These are phyloP conservation scores for Monilinia laxa DNA, from an alignment of 2,329 filamentous ascomycete species.

Conservation along the genomic window DNA sequence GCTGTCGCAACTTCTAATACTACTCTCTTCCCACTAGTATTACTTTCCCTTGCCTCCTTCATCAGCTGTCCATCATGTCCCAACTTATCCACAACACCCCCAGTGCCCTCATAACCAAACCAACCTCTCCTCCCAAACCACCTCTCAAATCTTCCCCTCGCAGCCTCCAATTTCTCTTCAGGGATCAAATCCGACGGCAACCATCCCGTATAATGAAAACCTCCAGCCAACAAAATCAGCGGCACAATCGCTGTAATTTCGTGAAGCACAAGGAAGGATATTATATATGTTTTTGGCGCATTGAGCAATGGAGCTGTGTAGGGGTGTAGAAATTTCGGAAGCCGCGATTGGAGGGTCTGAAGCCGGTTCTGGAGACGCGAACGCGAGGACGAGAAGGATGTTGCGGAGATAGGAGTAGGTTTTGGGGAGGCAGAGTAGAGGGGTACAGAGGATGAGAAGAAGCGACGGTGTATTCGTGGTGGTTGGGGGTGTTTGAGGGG, in stretches of 20 bases:
- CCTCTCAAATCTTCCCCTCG: constrained; percentile 70
- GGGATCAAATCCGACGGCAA: constrained; percentile 51
- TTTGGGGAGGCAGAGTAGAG: neutral
- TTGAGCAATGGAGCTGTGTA: constrained; percentile 69
- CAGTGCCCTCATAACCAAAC: constrained; percentile 59
- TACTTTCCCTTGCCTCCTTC: constrained; percentile 33
- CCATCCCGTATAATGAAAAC: constrained; percentile 79
- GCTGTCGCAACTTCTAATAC: constrained; percentile 73
- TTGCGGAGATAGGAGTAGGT: constrained; percentile 1
- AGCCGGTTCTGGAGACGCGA: neutral
- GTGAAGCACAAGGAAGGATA: constrained; percentile 85
- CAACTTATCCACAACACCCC: no score
- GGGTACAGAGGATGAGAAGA: neutral
- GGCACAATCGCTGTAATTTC: constrained; percentile 87
- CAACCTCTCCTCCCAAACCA: constrained; percentile 80
- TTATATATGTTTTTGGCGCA: constrained; percentile 79
- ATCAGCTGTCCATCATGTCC: constrained; percentile 39
- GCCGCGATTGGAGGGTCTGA: constrained; percentile 23
- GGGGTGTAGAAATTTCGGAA: constrained; percentile 63
- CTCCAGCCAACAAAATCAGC: constrained; percentile 67
- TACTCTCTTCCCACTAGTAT: constrained; percentile 45
- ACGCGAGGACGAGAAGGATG: neutral
- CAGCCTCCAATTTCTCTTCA: constrained; percentile 27
- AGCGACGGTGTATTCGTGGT: neutral
- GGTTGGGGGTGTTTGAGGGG: neutral